Base-by-base conservation (phyloP, 345 rosid genomes). In the Linum usitatissimum region DNA sequence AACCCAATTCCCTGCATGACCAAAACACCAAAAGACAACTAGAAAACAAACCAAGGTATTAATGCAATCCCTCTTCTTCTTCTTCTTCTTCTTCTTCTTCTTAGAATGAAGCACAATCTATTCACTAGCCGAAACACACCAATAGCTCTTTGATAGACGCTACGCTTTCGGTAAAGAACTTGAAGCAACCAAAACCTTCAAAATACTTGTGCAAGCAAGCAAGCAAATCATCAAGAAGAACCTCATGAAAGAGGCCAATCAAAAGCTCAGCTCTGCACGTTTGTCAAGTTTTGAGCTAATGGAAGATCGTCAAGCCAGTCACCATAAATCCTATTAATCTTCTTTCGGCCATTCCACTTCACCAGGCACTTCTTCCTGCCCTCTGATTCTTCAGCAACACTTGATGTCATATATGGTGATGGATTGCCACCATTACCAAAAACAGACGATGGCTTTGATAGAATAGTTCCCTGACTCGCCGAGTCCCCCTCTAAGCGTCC, bases 241-340 rank as follows among this genome's bases (percentile, higher is more conserved):
- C 7, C 30, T 18, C 10, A 45, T 3, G 15, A 7, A 10, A 15
- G 10, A 45, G n/a, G n/a, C n/a, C n/a, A n/a, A n/a, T n/a, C n/a
- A n/a, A 19, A 18, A 55, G 8, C 59, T 55, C 59, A 55, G 59
- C 59, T 19, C 30, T 55, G 20, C 10, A 18, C 70, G 57, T 57
- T 73, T 8, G 70, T 56, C 28, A 59, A 65, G 39, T 61, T 65
- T 23, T 19, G 64, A 23, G 71, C 72, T 53, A 86, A 72, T 40
- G 97, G 97, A 72, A 86, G 63, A 79, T 90, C 99, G 23, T 90
- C 94, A 5, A 90, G 86, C 99, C 99, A 93, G 56, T 93, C 97
- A 5, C 78, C 99, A 66, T 93, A 93, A 39, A 93, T 90, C 53
- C 83, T 70, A 48, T 93, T 84, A 58, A 93, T 84, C 74, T 90